Evolutionary conservation across 208 protist species (phyloP), one percentile per base, ranked within the genome.

Genomic region (Leishmania major): DNA sequence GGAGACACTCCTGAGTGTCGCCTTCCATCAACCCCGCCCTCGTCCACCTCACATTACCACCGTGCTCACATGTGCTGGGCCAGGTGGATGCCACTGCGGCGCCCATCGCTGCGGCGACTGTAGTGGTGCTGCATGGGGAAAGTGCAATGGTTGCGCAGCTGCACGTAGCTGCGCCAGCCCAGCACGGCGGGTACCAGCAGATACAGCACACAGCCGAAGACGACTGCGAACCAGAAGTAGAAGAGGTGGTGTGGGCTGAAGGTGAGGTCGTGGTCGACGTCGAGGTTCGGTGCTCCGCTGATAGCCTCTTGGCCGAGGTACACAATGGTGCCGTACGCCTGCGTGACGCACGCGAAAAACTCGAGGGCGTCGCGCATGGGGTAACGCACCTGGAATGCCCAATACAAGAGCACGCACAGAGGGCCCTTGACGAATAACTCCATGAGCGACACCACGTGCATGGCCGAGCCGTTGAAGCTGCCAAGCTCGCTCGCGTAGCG

Each of bases 141-240:
- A 31, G 51, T 76, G 40, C 83, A 70, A 40, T 90, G 84, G 28
- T 49, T 60, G 19, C 86, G 78, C 49, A 95, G 87, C 4, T 90
- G 87, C 60, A 81, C 74, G 79, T 91, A 94, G 86, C 87, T 87
- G 72, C 83, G 81, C 75, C 82, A 81, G 80, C 89, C 92, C 66
- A 95, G 83, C 60, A 91, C 84, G 28, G 80, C 74, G 7, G 90
- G 91, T 10, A 96, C 79, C 40, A 92, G 74, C 47, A 96, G 76
- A 75, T 91, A 92, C 47, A 95, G 75, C 43, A 86, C 78, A 64
- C 88, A 91, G 77, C 88, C 89, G 55, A 93, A 92, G 78, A 93
- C 82, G 76, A 90, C 87, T 47, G 89, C 89, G 67, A 93, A 93
- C 91, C 88, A 93, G 40, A 93, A 93, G 88, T 92, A 94, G 31